Evolutionary conservation across 2,329 filamentous ascomycete genomes (phyloP), one percentile per base, ranked within the genome.

Genomic region (Cladosporium phlei): DNA sequence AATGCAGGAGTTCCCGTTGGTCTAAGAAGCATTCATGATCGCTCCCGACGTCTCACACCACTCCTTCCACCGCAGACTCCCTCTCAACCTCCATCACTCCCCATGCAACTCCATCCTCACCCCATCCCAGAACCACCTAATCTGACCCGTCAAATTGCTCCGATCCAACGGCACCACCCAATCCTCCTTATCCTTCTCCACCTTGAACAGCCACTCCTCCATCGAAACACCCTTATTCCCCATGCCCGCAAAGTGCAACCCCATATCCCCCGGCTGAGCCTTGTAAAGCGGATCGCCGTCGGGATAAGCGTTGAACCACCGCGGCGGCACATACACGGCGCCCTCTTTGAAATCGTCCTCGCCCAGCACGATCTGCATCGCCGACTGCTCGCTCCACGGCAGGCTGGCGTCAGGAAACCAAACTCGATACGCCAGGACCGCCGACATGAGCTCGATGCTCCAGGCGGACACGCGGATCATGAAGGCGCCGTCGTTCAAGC

Each of bases 231-330:
- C 57, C 14, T 65, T 62, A 8, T 65, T 51, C 5, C 35, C 35
- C 1, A 65, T 53, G 1, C 69, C 68, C 5, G 69, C 63, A 48
- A 71, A 70, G 49, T 71, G 69, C n/a, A 71, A 64, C 9, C 71
- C 50, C 44, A 69, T 64, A 45, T 71, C 68, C 2, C 69, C 68
- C 22, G 63, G 58, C n/a, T 65, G 61, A 3, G 65, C 66, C 33
- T 67, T 61, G 38, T 38, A 46, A n/a, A n/a, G n/a, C n/a, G 28
- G 28, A 16, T 33, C 22, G 14, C 37, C 37, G 11, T 3, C 24
- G 9, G 30, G 40, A 19, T 46, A 46, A 16, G 43, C 24, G 24
- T 46, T 46, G 43, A 46, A 46, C 43, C 43, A 46, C 12, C 35
- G 16, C 7, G 33, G 16, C 5, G 43, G 43, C 27, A 46, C 43